Evolutionary conservation across 768 basidiomycete species (phyloP), one percentile per base, ranked within the genome.

Genomic region (Collybiopsis confluens): DNA sequence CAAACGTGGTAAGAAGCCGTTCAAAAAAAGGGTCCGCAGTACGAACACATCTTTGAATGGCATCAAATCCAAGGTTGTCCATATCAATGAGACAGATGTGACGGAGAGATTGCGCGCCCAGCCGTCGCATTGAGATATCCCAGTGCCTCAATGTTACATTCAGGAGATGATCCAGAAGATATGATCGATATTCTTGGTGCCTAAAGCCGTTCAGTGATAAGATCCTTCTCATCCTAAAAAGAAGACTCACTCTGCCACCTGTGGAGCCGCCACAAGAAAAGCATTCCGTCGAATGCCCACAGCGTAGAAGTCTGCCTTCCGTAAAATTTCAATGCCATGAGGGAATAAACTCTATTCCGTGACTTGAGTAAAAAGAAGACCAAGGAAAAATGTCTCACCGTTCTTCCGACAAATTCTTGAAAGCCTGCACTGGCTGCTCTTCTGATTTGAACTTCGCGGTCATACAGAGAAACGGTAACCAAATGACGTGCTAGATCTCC

Each of bases 371-470:
- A 23, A 42, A 6, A 45, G 33, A 40, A 47, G 16, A 38, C 37
- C 45, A 49, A 49, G 38, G 42, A 4, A 49, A 30, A 28, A 10
- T 50, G 44, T 24, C 86, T 67, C 63, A 97, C 96, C 73, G 88
- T 88, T 64, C 97, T 76, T 11, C 97, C 97, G 36, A 98, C 97
- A 63, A 88, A 87, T 71, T 99, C 97, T 69, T 99, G 97, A 66
- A 92, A 98, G 11, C 95, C 92, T 16, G 97, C 97, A 68, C 96
- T 98, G 11, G 95, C 95, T 13, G 97, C 96, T 59, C 97, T 75
- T 23, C 97, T 81, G 52, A 99, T 93, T 57, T 92, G 91, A 26
- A 98, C 84, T 68, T 99, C 97, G 28, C 97, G 82, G 72, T 99
- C 97, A 65, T 84, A 95, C 27, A 92, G 71, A 1, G 96, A 83